Evolutionary conservation across 148 eudicot species (phyloP).

Genomic region (Rhododendron henanense): DNA sequence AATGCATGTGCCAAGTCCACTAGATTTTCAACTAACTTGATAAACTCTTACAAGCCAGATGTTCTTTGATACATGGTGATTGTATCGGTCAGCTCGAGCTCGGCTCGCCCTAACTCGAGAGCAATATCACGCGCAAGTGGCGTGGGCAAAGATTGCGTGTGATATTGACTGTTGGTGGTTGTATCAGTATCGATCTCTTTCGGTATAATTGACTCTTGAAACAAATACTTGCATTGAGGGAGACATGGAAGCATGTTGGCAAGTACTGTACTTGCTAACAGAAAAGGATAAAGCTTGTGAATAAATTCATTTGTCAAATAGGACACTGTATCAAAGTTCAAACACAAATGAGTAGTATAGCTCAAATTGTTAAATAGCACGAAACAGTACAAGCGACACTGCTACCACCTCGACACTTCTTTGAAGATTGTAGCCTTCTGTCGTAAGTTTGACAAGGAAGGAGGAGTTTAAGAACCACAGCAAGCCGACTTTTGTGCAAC

Average conservation of each 20-base stretch:
- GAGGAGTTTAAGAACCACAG: constrained; percentile 49
- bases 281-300: not conserved
- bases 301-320: constrained; percentile 1
- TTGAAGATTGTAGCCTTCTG: constrained; percentile 2
- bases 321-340: not conserved
- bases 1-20: not conserved
- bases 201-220: not conserved
- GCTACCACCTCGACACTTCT: not conserved
- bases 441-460: not conserved
- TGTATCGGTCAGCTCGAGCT: not conserved
- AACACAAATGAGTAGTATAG: not conserved
- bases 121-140: not conserved
- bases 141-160: not conserved
- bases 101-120: too few species aligned
- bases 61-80: not conserved
- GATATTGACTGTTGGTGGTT: not conserved
- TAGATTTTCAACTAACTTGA: not conserved
- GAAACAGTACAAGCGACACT: not conserved
- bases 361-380: not conserved
- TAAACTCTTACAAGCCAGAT: not conserved
- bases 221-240: not conserved
- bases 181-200: not conserved
- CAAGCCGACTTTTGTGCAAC: constrained; percentile 72
- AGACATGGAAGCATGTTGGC: not conserved
- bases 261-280: not conserved